Base-by-base conservation (phyloP, 495 filamentous ascomycete genomes). In the Daldinia grandis region DNA sequence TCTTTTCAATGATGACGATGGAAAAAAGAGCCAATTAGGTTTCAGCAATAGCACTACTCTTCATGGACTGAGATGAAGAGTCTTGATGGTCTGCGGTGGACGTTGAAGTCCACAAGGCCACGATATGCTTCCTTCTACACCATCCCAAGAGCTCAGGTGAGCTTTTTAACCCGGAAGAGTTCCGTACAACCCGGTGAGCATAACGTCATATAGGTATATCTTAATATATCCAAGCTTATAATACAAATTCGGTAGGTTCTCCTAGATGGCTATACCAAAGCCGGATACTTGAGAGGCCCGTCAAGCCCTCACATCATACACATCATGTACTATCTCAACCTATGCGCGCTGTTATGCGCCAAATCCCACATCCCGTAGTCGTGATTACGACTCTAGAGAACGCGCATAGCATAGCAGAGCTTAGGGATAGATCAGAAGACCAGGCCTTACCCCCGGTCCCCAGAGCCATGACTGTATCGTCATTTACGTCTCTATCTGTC, bases 401-500 rank as follows among this genome's bases (percentile, higher is more conserved):
- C 15, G 63, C 70, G 1, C 64, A 58, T 55, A 17, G 35, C 7
- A 58, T 73, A 21, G 25, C 66, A 19, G 59, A 64, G 38, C 9
- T 67, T 4, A 78, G 78, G 7, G 82, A 85, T 25, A n/a, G 59
- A 0, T 35, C 62, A 8, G 31, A 65, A 24, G 49, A 62, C 0
- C 50, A 60, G 0, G 27, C 64, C 37, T 63, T 63, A 4, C 71
- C 58, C 0, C 76, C 76, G 14, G 62, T 68, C 24, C 81, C 78
- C 24, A 76, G 82, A 37, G 93, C 87, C 58, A 90, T 95, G 83
- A 93, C 92, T 25, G 89, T 95, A 69, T 96, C 93, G 19, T 94
- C 91, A 12, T 91, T 97, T 81, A 93, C 87, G 19, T 92, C 91
- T 0, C 85, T 97, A 25, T 86, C 89, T 0, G 81, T 95, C 1